Conservation (phyloP, 1,284 basidiomycete species). For the Meira miltonrushii region DNA sequence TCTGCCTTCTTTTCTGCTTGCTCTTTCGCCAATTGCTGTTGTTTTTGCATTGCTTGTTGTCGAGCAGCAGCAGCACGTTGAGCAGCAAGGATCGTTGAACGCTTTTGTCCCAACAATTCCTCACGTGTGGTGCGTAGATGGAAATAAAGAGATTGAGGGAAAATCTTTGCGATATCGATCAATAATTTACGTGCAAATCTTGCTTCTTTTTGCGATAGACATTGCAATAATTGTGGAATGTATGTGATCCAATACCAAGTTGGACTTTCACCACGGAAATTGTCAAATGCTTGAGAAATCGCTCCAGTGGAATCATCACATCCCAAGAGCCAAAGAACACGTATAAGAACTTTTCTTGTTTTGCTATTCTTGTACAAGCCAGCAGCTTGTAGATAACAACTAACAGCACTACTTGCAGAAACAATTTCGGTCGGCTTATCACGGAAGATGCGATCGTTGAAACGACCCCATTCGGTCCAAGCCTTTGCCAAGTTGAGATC, state of each 20-base stretch:
- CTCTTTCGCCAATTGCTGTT: slow-evolving; percentile 7
- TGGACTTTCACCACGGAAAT: slow-evolving; percentile 91
- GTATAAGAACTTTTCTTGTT: slow-evolving; percentile 80
- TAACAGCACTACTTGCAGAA: slow-evolving; percentile 80
- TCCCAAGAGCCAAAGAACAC: slow-evolving; percentile 93
- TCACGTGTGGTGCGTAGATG: slow-evolving; percentile 85
- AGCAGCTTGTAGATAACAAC: slow-evolving; percentile 95
- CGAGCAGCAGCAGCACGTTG: slow-evolving; percentile 53
- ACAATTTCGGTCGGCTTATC: slow-evolving; percentile 56
- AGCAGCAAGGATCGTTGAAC: slow-evolving; percentile 34
- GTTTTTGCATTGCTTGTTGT: slow-evolving; percentile 46
- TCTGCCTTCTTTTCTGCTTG: slow-evolving; percentile 8
- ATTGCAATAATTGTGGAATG: slow-evolving; percentile 89
- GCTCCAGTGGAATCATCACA: slow-evolving; percentile 73
- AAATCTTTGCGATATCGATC: slow-evolving; percentile 82
- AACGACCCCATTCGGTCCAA: slow-evolving; percentile 98
- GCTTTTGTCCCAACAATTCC: slow-evolving; percentile 61
- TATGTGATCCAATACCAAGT: slow-evolving; percentile 99
- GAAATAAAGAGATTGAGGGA: slow-evolving; percentile 97
- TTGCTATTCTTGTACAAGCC: slow-evolving; percentile 93
- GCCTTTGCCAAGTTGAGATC: slow-evolving; percentile 93
- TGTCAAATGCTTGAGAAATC: slow-evolving; percentile 86
- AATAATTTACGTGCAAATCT: slow-evolving; percentile 87
- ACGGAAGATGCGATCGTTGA: slow-evolving; percentile 82
- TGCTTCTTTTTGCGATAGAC: slow-evolving; percentile 83